Evolutionary conservation across 2,329 filamentous ascomycete species (phyloP).

Genomic region (Verruconis gallopava): DNA sequence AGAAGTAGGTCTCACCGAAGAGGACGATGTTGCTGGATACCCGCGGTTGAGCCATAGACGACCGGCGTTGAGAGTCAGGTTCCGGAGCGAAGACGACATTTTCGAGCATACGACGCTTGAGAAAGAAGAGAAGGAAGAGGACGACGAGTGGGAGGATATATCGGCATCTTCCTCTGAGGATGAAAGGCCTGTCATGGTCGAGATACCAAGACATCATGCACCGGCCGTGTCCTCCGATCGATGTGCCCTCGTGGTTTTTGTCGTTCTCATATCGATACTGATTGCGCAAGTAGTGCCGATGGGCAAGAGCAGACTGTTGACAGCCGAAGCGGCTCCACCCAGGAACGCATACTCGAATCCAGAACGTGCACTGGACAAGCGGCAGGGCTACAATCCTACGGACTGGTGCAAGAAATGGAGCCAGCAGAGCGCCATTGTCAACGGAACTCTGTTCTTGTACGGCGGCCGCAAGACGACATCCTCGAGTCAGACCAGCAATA

Average conservation of each 20-base stretch:
- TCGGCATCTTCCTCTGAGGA: conserved; percentile 6
- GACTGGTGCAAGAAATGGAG: conserved; percentile 53
- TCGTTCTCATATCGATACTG: conserved; percentile 7
- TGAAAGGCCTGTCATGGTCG: conserved; percentile 4
- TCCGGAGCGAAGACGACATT: conserved; percentile 18
- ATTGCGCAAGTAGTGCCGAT: conserved; percentile 5
- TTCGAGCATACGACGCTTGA: conserved; percentile 15
- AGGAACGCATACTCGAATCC: not conserved
- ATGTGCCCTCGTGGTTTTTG: conserved; percentile 10
- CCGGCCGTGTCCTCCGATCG: conserved; percentile 8
- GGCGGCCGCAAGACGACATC: conserved; percentile 52
- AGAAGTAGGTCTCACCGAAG: conserved; percentile 12
- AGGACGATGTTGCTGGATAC: not conserved
- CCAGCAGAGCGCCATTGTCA: conserved; percentile 55
- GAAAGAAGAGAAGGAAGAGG: too few species aligned
- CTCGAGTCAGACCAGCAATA: conserved; percentile 45
- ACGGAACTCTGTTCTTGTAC: conserved; percentile 65
- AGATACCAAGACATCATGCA: conserved; percentile 7
- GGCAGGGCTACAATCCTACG: conserved; percentile 33
- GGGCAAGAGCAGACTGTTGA: conserved; percentile 9
- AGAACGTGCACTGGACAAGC: not conserved
- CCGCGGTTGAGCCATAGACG: not conserved
- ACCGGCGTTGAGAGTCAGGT: conserved; percentile 13
- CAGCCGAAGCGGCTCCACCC: not conserved
- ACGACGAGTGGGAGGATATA: conserved; percentile 14